Evolutionary conservation across 139 green algal genomes (phyloP), one percentile per base, ranked within the genome.

Genomic region (Chlamydomonas asymmetrica): DNA sequence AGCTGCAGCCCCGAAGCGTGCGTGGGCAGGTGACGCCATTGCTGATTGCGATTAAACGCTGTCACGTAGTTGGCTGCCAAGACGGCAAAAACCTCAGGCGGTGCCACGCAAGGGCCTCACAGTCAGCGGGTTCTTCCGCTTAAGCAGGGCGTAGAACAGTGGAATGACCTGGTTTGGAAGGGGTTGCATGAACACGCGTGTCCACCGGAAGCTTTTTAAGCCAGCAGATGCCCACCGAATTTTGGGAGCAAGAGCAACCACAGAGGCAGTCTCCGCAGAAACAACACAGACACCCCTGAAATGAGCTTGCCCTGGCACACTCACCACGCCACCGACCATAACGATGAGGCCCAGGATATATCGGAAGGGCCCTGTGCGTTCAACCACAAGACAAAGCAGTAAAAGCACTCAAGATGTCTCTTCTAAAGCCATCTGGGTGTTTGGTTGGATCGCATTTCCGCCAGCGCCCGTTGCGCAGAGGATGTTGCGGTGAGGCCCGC

Each of bases 321-420:
- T 71, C 57, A 85, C 82, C 54, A 88, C 82, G 59, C 78, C 78
- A 66, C 76, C 34, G 5, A 88, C 20, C 78, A 88, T 83, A 5
- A 85, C 52, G 29, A 79, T 25, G 4, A 74, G 31, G 9, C 82
- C 82, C 4, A 77, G 41, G 29, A 88, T 45, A 50, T 88, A 88
- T 1, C 76, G 76, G 1, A 82, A 38, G 18, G 76, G 59, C 31
- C 75, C 75, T 81, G 75, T n/a, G 48, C 39, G 38, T 34, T 2
- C 20, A 31, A 8, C 1, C 63, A 61, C n/a, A 4, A 32, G n/a
- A 25, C 39, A 59, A n/a, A 64, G 43, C 57, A 69, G 63, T 6
- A 32, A 54, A n/a, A n/a, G n/a, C n/a, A n/a, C n/a, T n/a, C n/a
- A n/a, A n/a, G n/a, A n/a, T n/a, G n/a, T n/a, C n/a, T n/a, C n/a